Percentiles rank a stretch among this genome's conserved stretches.
These are phyloP conservation scores for Porodaedalea pini DNA, from an alignment of 1,284 basidiomycete species.

Conservation along the genomic window DNA sequence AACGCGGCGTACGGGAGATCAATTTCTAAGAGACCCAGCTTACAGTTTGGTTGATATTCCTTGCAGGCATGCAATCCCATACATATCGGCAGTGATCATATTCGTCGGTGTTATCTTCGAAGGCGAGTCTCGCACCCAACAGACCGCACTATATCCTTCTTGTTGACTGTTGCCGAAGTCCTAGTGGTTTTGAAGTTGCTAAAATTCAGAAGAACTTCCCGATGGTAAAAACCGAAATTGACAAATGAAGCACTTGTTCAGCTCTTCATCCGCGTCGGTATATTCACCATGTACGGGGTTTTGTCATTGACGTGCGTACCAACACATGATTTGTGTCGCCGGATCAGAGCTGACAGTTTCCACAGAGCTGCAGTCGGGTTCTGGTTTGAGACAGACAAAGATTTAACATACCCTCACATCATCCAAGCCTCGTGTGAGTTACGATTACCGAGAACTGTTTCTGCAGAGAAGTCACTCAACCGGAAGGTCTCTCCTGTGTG, in stretches of 20 bases:
- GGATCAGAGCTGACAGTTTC: neutral
- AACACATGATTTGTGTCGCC: neutral
- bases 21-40: neutral
- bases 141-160: neutral
- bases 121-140: neutral
- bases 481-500: neutral
- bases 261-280: slow-evolving; percentile 5
- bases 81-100: neutral
- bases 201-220: neutral
- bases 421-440: slow-evolving; percentile 4
- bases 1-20: neutral
- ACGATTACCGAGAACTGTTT: neutral
- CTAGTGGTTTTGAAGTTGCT: slow-evolving; percentile 1
- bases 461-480: neutral
- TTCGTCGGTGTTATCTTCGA: neutral
- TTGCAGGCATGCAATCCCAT: neutral
- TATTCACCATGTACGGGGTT: neutral
- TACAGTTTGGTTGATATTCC: neutral
- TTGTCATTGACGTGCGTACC: slow-evolving; percentile 4
- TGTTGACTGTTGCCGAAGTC: too few species aligned
- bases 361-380: slow-evolving; percentile 1
- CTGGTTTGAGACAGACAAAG: neutral
- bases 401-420: neutral
- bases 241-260: neutral
- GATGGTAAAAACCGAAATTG: neutral